Evolutionary conservation across 225 moss, liverwort and hornwort genomes (phyloP), one percentile per base, ranked within the genome.

Genomic region (Thuidium tamariscinum): DNA sequence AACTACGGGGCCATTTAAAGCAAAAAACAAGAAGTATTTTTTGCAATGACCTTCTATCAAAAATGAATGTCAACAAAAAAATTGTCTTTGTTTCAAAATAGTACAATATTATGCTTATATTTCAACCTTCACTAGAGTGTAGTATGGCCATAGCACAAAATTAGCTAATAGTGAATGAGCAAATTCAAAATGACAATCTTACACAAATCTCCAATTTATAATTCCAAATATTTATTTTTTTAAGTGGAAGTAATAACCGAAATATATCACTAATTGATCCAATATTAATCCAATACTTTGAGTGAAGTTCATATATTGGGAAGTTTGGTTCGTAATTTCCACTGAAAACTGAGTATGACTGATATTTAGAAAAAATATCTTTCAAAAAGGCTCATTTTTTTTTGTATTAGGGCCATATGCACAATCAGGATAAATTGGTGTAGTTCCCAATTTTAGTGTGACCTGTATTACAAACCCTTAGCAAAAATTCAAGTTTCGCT

Each of bases 201-300:
- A n/a, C 0, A n/a, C 8, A 52, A n/a, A n/a, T n/a, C 3, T 9
- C 9, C 23, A 54, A 75, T 36, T 75, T 54, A 8, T 5, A 73
- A 20, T 22, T 51, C 8, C 13, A 51, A 51, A 51, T 34, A 13
- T n/a, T 7, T 44, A 12, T 4, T 30, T 52, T 52, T 15, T 7
- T 13, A 52, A 54, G 2, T n/a, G 0, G 8, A 9, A 23, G 0
- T n/a, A n/a, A 52, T 9, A n/a, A 75, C 3, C 5, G 0, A 75
- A 54, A 2, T 1, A n/a, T n/a, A n/a, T 9, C 3, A 54, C 75
- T 23, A n/a, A n/a, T 14, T 75, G 52, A n/a, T 74, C 20, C 7
- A 49, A 74, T 21, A 49, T 51, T 49, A 49, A 74, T 74, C 4
- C 22, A 74, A 34, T 21, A 14, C 2, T 23, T 75, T n/a, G 2